A percentile compares a stretch with the other conserved stretches of the same genome.
phyloP scores from a whole-genome alignment of 23 red algal species.

The Gracilaria domingensis region DNA sequence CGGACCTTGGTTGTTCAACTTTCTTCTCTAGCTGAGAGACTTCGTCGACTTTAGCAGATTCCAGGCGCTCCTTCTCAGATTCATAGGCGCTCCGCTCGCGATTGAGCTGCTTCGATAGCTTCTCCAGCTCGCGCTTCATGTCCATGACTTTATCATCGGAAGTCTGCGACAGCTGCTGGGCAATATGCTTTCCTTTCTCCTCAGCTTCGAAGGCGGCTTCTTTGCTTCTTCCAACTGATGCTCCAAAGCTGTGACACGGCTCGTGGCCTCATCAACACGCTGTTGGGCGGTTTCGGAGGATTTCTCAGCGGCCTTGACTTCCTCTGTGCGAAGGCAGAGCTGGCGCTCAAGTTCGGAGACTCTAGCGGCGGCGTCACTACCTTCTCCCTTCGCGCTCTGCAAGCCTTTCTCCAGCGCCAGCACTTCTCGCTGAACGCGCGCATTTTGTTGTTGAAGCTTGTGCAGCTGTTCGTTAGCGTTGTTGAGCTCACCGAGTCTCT shows the following conservation, averaged over 20 bases:
- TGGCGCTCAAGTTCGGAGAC: slow-evolving; percentile 50
- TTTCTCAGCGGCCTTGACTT: slow-evolving; percentile 52
- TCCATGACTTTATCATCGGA: slow-evolving; percentile 36
- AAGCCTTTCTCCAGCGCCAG: slow-evolving; percentile 51
- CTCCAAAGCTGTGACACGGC: not conserved
- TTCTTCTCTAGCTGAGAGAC: slow-evolving; percentile 42
- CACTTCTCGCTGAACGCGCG: slow-evolving; percentile 48
- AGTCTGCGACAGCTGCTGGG: not conserved
- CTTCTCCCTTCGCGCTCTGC: slow-evolving; percentile 43
- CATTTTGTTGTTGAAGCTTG: slow-evolving; percentile 28
- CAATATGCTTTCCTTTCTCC: slow-evolving; percentile 12
- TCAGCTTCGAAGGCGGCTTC: slow-evolving; percentile 46
- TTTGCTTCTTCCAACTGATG: slow-evolving; percentile 4
- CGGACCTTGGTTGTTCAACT: slow-evolving; percentile 19
- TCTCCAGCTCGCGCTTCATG: slow-evolving; percentile 17
- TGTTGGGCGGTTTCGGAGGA: slow-evolving; percentile 7
- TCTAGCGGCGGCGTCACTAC: slow-evolving; percentile 37
- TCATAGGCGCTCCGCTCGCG: slow-evolving; percentile 26
- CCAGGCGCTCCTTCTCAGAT: slow-evolving; percentile 21
- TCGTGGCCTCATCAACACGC: not conserved
- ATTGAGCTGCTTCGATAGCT: slow-evolving; percentile 27
- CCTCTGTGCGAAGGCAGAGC: slow-evolving; percentile 54
- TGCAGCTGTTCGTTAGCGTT: not conserved
- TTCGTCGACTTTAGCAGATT: slow-evolving; percentile 21
- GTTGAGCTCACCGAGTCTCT: slow-evolving; percentile 18